Evolutionary conservation across 2,329 filamentous ascomycete genomes (phyloP), one percentile per base, ranked within the genome.

Genomic region (Penicillium sp.): DNA sequence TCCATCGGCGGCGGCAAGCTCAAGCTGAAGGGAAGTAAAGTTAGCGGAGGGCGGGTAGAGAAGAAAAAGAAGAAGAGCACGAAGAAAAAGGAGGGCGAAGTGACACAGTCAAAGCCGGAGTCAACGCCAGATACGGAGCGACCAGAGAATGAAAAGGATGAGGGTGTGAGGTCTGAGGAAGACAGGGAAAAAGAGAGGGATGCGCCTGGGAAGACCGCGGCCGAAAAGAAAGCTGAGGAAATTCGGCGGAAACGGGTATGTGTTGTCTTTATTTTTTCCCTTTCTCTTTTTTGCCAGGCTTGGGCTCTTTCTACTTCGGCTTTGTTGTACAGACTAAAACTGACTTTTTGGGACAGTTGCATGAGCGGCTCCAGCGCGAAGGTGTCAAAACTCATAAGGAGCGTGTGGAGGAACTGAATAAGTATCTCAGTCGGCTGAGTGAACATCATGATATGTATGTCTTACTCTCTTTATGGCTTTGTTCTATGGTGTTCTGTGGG

Each of bases 301-400:
- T 41, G 25, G 46, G 53, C 46, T 36, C 12, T 51, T 55, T 50
- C 28, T 47, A 10, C n/a, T 56, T 43, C 45, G 47, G 35, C 50
- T 43, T 50, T 19, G 41, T 42, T 46, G 33, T 38, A 47, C 42
- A 28, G 35, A 45, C 35, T 31, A 26, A 30, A 44, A 43, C 50
- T 61, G 40, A 57, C 37, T 51, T 17, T 40, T 40, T 12, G 37
- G 49, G 52, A 58, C 63, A 94, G 90, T 79, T 97, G 67, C 85
- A 94, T 65, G 88, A 96, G 67, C 81, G 91, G 59, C 78, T 95
- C 42, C 87, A 89, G 69, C 85, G 88, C 14, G 92, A 97, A 71
- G 88, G 95, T 16, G 84, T 93, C 63, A 97, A 97, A 80, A 96
- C 92, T 30, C 94, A 99, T 75, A 97, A 97, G 73, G 90, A 99